phyloP scores from a whole-genome alignment of 305 asterid species.

The Stenogyne calaminthoides region DNA sequence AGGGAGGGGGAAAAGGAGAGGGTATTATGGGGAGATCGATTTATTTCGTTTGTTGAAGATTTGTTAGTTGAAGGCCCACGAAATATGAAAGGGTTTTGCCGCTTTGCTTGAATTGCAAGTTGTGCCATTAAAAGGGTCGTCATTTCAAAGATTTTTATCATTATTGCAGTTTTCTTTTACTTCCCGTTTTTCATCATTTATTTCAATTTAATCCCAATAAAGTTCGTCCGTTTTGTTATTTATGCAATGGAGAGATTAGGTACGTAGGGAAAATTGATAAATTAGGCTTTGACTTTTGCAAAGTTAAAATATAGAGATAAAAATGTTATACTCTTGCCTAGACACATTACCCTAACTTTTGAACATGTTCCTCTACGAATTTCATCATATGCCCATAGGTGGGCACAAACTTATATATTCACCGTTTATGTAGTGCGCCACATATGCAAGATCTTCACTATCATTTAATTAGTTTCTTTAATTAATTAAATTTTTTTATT shows the following conservation, averaged over 20 bases:
- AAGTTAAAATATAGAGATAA: too few relatives aligned
- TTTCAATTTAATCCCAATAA: not conserved
- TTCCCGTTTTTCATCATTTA: not conserved
- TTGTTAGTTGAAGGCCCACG: conserved; percentile 21
- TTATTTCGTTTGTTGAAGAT: not conserved
- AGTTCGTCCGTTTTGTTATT: not conserved
- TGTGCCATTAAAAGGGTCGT: conserved; percentile 28
- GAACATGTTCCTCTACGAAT: too few relatives aligned
- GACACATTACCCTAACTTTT: too few relatives aligned
- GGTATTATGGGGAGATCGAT: conserved; percentile 6
- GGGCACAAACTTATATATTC: too few relatives aligned
- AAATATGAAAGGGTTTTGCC: conserved; percentile 41
- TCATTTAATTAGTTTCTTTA: too few relatives aligned
- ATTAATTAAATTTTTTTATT: too few relatives aligned
- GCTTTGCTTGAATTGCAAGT: conserved; percentile 54
- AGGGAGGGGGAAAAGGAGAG: too few relatives aligned
- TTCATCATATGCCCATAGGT: too few relatives aligned
- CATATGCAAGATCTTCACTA: too few relatives aligned
- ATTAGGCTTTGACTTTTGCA: not conserved
- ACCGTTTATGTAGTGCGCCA: too few relatives aligned
- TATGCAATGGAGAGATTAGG: not conserved
- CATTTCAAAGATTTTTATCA: conserved; percentile 27
- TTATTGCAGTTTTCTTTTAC: conserved; percentile 10
- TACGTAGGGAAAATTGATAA: not conserved
- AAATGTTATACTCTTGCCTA: too few relatives aligned